These are phyloP conservation scores for button mushroom (Agaricus bisporus) DNA, from an alignment of 768 basidiomycete genomes.

Conservation along the genomic window DNA sequence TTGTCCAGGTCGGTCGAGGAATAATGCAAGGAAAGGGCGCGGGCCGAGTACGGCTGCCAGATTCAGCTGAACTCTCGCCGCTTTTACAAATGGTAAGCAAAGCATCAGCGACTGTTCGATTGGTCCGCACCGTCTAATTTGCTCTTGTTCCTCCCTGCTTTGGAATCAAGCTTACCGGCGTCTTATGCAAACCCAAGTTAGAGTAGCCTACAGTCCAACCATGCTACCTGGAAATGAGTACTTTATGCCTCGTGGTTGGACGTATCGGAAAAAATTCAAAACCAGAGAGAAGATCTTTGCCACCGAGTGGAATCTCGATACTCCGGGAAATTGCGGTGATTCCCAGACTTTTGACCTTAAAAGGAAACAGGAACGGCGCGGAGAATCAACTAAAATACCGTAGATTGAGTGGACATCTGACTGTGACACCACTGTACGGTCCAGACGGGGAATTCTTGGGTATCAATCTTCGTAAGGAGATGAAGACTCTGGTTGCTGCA, in stretches of 20 bases:
- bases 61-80: slow-evolving; percentile 6
- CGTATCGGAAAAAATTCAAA: neutral
- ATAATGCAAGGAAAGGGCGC: slow-evolving; percentile 8
- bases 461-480: slow-evolving; percentile 10
- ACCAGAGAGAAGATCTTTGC: neutral
- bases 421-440: slow-evolving; percentile 1
- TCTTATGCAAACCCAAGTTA: neutral
- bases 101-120: slow-evolving; percentile 7
- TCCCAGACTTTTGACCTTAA: neutral
- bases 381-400: neutral
- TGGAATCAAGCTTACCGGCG: neutral
- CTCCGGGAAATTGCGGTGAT: neutral
- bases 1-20: slow-evolving; percentile 16
- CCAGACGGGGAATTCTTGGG: neutral
- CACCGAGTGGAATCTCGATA: neutral
- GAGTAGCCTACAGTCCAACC: neutral
- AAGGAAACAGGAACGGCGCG: neutral
- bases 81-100: neutral
- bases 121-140: slow-evolving; percentile 22
- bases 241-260: neutral
- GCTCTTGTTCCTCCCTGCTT: slow-evolving; percentile 16
- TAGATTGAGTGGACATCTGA: slow-evolving; percentile 11
- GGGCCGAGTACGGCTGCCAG: slow-evolving; percentile 1
- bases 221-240: neutral
- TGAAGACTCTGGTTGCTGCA: neutral